These are phyloP conservation scores for Cladosporium halotolerans DNA, from an alignment of 2,329 filamentous ascomycete genomes.

Conservation along the genomic window DNA sequence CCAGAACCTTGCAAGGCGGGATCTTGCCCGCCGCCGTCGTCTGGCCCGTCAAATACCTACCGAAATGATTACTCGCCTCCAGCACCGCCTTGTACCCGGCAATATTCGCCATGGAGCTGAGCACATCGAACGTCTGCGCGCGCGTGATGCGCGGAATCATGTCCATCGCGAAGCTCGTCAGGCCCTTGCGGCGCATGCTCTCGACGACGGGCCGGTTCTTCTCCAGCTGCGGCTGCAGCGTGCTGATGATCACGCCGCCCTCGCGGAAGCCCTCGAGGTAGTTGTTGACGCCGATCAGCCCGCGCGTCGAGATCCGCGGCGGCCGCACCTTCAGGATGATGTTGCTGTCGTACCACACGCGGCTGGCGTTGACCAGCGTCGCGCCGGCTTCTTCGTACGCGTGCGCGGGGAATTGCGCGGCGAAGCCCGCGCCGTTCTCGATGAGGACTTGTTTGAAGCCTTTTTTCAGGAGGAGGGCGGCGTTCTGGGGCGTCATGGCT, in stretches of 20 bases:
- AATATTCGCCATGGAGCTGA: constrained; percentile 90
- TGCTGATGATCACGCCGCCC: constrained; percentile 71
- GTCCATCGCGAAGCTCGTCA: constrained; percentile 84
- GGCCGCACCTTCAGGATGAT: constrained; percentile 80
- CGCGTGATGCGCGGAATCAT: constrained; percentile 85
- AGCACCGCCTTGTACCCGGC: constrained; percentile 88
- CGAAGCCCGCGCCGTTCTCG: constrained; percentile 70
- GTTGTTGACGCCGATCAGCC: constrained; percentile 38
- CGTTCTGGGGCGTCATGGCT: constrained; percentile 78
- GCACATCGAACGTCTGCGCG: constrained; percentile 79
- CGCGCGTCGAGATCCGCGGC: constrained; percentile 49
- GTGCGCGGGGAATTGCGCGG: constrained; percentile 70
- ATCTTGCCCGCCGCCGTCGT: constrained; percentile 88
- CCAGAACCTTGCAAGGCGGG: constrained; percentile 80
- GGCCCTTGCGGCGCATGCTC: constrained; percentile 61
- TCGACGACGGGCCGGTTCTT: constrained; percentile 74
- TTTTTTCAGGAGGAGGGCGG: constrained; percentile 75
- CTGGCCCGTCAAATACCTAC: constrained; percentile 80
- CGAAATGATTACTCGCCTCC: constrained; percentile 84
- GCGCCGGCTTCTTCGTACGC: constrained; percentile 75
- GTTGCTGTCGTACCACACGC: constrained; percentile 68
- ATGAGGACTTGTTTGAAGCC: constrained; percentile 72
- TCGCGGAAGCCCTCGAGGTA: constrained; percentile 64
- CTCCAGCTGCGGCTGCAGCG: constrained; percentile 62
- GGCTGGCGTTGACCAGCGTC: constrained; percentile 61